These are phyloP conservation scores for Solanum infundibuliforme DNA, from an alignment of 257 asterid genomes.

Conservation along the genomic window DNA sequence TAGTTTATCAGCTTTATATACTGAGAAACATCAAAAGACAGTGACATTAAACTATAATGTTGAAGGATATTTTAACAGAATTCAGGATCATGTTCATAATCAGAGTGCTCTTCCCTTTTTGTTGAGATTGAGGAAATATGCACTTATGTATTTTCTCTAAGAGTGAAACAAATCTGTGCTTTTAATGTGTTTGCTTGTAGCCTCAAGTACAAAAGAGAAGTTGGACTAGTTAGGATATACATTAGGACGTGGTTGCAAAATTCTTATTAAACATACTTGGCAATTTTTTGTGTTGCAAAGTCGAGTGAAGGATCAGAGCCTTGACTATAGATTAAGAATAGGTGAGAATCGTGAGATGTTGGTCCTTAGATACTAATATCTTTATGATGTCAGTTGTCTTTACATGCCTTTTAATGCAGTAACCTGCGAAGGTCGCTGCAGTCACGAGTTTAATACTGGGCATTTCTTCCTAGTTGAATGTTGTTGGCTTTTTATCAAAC, in stretches of 20 bases:
- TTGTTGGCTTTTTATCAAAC: not conserved
- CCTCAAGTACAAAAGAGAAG: not conserved
- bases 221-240: not conserved
- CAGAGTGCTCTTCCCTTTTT: not conserved
- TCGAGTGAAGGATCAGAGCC: not conserved
- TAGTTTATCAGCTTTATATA: not conserved
- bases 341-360: not conserved
- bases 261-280: not conserved
- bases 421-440: not conserved
- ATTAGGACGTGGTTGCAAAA: not conserved
- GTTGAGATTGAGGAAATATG: not conserved
- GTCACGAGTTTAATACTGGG: not conserved
- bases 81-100: not conserved
- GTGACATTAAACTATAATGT: not conserved
- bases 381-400: not conserved
- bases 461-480: not conserved
- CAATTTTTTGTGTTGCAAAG: not conserved
- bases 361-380: not conserved
- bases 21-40: not conserved
- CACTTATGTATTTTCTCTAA: not conserved
- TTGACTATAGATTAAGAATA: not conserved
- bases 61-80: not conserved
- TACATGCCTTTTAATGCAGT: not conserved
- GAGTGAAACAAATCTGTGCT: not conserved
- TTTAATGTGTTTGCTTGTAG: not conserved